Evolutionary conservation across 1,284 basidiomycete genomes (phyloP), one percentile per base, ranked within the genome.

Genomic region (Athelia psychrophila): DNA sequence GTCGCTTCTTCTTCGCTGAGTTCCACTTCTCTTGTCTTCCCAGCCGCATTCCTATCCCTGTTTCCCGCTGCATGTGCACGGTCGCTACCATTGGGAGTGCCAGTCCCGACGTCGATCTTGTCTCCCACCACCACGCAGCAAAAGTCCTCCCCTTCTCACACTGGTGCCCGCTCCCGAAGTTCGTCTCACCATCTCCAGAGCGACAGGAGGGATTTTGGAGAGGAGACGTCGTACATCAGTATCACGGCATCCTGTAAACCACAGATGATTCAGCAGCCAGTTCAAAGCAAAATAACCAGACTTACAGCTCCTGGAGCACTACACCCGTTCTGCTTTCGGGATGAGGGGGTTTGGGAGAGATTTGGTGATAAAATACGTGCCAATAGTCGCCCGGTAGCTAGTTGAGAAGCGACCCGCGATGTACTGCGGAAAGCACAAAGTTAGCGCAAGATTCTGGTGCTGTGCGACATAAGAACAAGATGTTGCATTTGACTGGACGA

Each of bases 121-220:
- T 91, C 91, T 48, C 90, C 91, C 2, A 93, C 89, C 8, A 91
- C 76, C 8, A 86, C 80, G 54, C 82, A 84, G 59, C 87, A 88
- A 61, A 83, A 92, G 30, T 78, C 74, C 42, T 84, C 82, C 36
- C 81, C 83, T 42, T 88, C 84, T 3, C 71, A 66, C 42, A 92
- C 70, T 0, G 87, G 88, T 6, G 85, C 83, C 47, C 75, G 70
- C 48, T 80, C 76, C 50, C 77, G 71, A 68, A 93, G 93, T 58
- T 89, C 84, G 23, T 71, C 63, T 86, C 88, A 92, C 90, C 90
- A 93, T 53, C n/a, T n/a, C n/a, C n/a, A n/a, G n/a, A n/a, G n/a
- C 79, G 78, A 74, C 0, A 70, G 55, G 51, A 91, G 74, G 2
- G 84, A 83, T 36, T 81, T 72, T 0, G 78, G 82, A 8, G 78